Evolutionary conservation across 805 yeast genomes (phyloP).

Genomic region (Teunomyces stri): DNA sequence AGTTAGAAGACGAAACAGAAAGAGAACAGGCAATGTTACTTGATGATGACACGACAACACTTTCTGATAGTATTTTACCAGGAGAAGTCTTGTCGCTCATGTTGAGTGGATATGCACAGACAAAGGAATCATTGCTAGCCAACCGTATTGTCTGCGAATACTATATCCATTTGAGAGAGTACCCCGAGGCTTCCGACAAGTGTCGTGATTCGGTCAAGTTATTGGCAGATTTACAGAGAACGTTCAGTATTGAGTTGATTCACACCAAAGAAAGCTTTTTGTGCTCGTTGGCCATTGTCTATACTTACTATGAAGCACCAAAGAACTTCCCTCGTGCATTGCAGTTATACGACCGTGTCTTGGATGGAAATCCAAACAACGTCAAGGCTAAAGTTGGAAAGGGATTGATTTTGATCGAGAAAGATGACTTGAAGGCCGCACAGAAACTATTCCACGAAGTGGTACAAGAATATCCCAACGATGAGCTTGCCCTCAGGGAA

Average conservation of each 20-base stretch:
- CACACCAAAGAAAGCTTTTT: conserved; percentile 59
- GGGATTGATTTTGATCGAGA: conserved; percentile 72
- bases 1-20: conserved; percentile 12
- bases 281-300: conserved; percentile 67
- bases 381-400: conserved; percentile 74
- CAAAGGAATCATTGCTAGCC: conserved; percentile 51
- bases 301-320: conserved; percentile 87
- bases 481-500: conserved; percentile 62
- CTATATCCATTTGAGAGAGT: conserved; percentile 60
- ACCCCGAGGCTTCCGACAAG: conserved; percentile 55
- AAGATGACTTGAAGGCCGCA: conserved; percentile 57
- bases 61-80: conserved; percentile 27
- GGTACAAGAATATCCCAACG: conserved; percentile 45
- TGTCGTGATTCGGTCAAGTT: conserved; percentile 60
- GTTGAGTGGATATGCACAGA: conserved; percentile 47
- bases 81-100: conserved; percentile 52
- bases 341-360: conserved; percentile 63
- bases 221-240: conserved; percentile 47
- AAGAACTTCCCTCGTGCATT: conserved; percentile 77
- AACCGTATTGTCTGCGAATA: conserved; percentile 63
- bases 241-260: conserved; percentile 46
- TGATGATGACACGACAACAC: background rate
- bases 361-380: conserved; percentile 40
- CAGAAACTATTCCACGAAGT: conserved; percentile 50
- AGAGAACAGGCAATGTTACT: background rate